Conservation (phyloP, 345 rosid genomes). For the Camelina sativa region DNA sequence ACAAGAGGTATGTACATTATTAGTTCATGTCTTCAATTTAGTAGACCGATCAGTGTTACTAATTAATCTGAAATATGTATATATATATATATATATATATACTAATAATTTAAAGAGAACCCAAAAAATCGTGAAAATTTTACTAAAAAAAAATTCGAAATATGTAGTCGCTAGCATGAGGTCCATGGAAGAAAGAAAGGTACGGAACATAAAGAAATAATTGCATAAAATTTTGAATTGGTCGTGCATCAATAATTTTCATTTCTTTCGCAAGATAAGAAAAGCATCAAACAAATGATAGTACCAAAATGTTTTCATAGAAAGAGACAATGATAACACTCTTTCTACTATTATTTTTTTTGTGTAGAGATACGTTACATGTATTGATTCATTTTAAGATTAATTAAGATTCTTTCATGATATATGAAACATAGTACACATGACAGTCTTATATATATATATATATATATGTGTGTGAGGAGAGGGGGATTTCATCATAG, state of each 20-base stretch:
- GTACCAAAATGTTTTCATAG: slow-evolving; percentile 26
- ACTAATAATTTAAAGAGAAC: not conserved
- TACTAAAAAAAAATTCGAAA: not conserved
- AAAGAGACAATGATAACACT: slow-evolving; percentile 26
- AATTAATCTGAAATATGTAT: too few species aligned
- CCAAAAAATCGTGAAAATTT: not conserved
- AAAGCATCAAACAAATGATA: slow-evolving; percentile 29
- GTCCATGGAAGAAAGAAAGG: slow-evolving; percentile 23
- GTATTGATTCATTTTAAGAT: slow-evolving; percentile 26
- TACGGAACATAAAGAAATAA: slow-evolving; percentile 22
- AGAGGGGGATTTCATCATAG: slow-evolving; percentile 28
- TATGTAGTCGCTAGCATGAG: slow-evolving; percentile 26
- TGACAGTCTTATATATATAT: slow-evolving; percentile 1
- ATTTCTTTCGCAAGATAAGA: slow-evolving; percentile 24
- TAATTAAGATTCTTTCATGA: slow-evolving; percentile 30
- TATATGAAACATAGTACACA: slow-evolving; percentile 37
- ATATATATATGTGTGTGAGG: too few species aligned
- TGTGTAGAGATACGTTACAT: not conserved
- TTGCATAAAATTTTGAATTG: slow-evolving; percentile 33
- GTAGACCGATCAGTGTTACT: too few species aligned
- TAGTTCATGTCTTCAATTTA: too few species aligned
- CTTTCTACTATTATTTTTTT: slow-evolving; percentile 23
- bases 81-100: too few species aligned
- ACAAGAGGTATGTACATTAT: slow-evolving; percentile 50
- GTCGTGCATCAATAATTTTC: slow-evolving; percentile 42